phyloP scores from a whole-genome alignment of 495 filamentous ascomycete genomes.

The Aspergillus hancockii region DNA sequence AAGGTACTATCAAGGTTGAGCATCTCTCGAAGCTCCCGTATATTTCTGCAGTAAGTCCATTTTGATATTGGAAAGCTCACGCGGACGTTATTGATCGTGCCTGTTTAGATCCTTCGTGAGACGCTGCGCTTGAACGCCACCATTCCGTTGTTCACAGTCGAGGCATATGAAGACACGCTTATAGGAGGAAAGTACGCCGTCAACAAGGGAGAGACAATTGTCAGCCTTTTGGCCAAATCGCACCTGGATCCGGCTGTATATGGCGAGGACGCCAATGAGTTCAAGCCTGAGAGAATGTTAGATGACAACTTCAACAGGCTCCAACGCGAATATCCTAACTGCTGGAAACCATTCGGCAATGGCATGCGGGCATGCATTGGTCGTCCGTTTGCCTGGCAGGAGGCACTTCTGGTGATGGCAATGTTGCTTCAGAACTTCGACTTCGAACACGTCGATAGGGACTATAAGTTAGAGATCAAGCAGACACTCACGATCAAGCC shows the following conservation, averaged over 20 bases:
- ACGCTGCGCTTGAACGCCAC: slow-evolving; percentile 66
- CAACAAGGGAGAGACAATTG: slow-evolving; percentile 54
- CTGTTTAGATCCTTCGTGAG: slow-evolving; percentile 53
- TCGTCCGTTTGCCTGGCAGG: slow-evolving; percentile 66
- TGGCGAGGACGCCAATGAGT: slow-evolving; percentile 60
- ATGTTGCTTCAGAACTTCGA: slow-evolving; percentile 61
- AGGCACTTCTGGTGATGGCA: slow-evolving; percentile 53
- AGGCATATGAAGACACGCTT: slow-evolving; percentile 37
- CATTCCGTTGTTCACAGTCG: slow-evolving; percentile 50
- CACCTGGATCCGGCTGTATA: slow-evolving; percentile 67
- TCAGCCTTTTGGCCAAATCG: slow-evolving; percentile 55
- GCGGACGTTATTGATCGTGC: too few relatives aligned
- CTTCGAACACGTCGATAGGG: slow-evolving; percentile 57
- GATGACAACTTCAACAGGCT: slow-evolving; percentile 60
- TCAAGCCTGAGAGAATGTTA: slow-evolving; percentile 67
- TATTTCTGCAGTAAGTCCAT: slow-evolving; percentile 49
- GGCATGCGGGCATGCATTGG: slow-evolving; percentile 68
- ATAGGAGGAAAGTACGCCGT: slow-evolving; percentile 64
- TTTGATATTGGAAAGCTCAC: too few relatives aligned
- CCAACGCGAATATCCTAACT: slow-evolving; percentile 40
- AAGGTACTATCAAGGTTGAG: slow-evolving; percentile 61
- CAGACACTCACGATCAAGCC: slow-evolving; percentile 78
- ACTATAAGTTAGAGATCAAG: slow-evolving; percentile 60
- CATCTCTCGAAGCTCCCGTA: slow-evolving; percentile 68
- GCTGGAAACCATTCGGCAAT: slow-evolving; percentile 64